Conservation (phyloP, 83 land plant genomes). For the Larix sibirica region DNA sequence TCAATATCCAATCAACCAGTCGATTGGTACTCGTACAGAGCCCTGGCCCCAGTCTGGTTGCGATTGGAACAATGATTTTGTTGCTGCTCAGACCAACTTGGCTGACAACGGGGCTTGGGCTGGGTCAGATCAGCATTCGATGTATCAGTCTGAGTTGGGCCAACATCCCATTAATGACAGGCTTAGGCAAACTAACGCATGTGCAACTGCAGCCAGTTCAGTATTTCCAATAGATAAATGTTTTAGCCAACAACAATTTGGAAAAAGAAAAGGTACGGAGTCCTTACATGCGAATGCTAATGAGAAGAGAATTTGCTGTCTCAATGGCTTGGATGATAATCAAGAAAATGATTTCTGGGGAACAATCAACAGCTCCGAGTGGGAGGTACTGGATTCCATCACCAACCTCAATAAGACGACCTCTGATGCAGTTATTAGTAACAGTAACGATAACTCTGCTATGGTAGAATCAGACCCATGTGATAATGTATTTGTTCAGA, state of each 20-base stretch:
- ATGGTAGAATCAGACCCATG: slow-evolving; percentile 26
- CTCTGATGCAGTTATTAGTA: neutral
- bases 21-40: neutral
- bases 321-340: neutral
- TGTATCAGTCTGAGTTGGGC: neutral
- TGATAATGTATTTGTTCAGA: slow-evolving; percentile 51
- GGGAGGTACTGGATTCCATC: neutral
- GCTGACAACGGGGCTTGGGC: too few relatives aligned
- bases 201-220: neutral
- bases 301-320: neutral
- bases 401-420: neutral
- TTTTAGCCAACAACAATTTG: neutral
- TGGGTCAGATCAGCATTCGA: neutral
- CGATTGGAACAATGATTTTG: too few relatives aligned
- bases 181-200: neutral
- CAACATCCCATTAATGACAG: neutral
- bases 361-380: slow-evolving; percentile 6
- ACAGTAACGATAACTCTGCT: neutral
- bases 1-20: neutral
- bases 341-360: slow-evolving; percentile 15
- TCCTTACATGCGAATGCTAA: neutral
- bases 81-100: too few relatives aligned
- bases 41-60: too few relatives aligned
- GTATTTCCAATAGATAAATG: neutral
- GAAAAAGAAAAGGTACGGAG: slow-evolving; percentile 1